Evolutionary conservation across 2,329 filamentous ascomycete species (phyloP), one percentile per base, ranked within the genome.

Genomic region (Nemania sp.): DNA sequence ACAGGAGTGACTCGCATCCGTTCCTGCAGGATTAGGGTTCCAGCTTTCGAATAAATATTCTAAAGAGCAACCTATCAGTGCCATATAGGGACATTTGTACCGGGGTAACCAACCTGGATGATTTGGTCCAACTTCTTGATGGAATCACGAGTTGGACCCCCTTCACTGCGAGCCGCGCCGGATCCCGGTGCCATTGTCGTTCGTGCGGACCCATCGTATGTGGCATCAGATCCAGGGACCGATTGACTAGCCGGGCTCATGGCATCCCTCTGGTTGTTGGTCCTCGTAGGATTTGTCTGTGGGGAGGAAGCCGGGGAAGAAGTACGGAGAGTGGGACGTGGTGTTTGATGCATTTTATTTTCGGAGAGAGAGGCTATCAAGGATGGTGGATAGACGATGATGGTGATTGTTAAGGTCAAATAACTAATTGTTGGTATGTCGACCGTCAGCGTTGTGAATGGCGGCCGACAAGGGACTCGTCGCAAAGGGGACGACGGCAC

Each of bases 31-130:
- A 98, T 90, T 57, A 96, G 88, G 59, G 96, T 87, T 45, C 94
- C 93, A 41, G 93, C 91, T 83, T 98, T 98, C 73, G 89, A 90
- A 79, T 94, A 93, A 80, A 97, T 96, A 79, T 98, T 97, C 94
- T 98, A 61, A 11, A 49, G 29, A 27, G 35, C 20, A 32, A 24
- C 18, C 13, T 7, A 54, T 72, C 7, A 68, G 67, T 66, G 24
- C 11, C 2, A 13, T 61, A 15, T 18, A 38, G 52, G 32, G 24
- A 26, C 5, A 13, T 41, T 27, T 10, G 15, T 26, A 41, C 32
- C 35, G n/a, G 51, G n/a, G 43, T 38, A 69, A 75, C 82, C 69
- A 83, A 97, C 94, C 87, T 96, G 93, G 75, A 98, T 90, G 77
- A 98, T 96, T 82, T 97, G 94, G 79, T 97, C 96, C 73, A 98